phyloP scores from a whole-genome alignment of 2,329 filamentous ascomycete genomes.

The Cercospora nicotianae region DNA sequence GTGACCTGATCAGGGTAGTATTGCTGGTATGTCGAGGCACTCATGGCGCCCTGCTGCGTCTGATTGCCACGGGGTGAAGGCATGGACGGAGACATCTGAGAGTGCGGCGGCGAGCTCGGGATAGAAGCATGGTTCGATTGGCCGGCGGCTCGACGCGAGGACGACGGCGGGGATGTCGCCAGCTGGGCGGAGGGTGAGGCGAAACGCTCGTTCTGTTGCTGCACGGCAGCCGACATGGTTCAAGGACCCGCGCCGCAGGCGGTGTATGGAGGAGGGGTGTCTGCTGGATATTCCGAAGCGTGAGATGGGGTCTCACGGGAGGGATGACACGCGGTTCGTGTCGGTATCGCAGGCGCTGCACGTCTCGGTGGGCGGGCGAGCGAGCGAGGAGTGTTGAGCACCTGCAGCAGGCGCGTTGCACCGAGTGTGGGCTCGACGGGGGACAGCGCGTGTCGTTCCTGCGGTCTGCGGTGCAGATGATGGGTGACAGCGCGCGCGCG shows the following conservation, averaged over 20 bases:
- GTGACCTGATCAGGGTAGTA: conserved; percentile 43
- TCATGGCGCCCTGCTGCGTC: conserved; percentile 50
- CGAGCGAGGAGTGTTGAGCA: not conserved
- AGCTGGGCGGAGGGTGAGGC: conserved; percentile 21
- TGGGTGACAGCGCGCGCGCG: not conserved
- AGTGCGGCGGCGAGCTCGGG: conserved; percentile 43
- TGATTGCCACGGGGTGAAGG: conserved; percentile 49
- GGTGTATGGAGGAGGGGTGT: not conserved
- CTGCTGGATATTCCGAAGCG: not conserved
- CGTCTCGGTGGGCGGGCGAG: not conserved
- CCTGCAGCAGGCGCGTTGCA: not conserved
- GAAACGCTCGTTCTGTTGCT: conserved; percentile 18
- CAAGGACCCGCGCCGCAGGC: conserved; percentile 9
- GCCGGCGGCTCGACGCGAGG: conserved; percentile 23
- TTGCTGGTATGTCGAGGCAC: conserved; percentile 78
- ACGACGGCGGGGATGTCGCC: conserved; percentile 22
- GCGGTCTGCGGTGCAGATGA: not conserved
- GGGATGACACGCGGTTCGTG: not conserved
- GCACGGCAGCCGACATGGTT: conserved; percentile 29
- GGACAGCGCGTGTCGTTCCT: conserved; percentile 1
- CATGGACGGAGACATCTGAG: conserved; percentile 40
- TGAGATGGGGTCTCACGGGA: not conserved
- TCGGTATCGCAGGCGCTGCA: not conserved
- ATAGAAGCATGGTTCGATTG: conserved; percentile 41
- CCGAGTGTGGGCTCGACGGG: not conserved